Conservation (phyloP, 2,329 filamentous ascomycete species). For the Ceratocystis huliohia region DNA sequence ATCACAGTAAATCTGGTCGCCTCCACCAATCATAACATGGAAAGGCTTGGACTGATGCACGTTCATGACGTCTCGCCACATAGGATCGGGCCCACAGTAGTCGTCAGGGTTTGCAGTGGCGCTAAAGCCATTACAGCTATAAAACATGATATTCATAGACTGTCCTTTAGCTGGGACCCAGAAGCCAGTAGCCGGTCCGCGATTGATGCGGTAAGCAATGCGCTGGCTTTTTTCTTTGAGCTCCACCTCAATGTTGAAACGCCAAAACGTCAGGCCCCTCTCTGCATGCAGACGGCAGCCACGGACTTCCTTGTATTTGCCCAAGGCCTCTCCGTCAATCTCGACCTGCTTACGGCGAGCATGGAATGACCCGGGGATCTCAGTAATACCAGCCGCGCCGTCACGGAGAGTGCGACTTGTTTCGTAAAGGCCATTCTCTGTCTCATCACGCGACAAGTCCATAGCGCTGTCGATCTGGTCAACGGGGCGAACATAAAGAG, state of each 20-base stretch:
- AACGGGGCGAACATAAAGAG: constrained; percentile 79
- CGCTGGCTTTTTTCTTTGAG: constrained; percentile 64
- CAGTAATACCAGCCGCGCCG: constrained; percentile 33
- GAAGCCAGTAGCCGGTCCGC: constrained; percentile 75
- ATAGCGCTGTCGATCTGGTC: constrained; percentile 66
- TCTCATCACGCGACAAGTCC: constrained; percentile 69
- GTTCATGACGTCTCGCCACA: constrained; percentile 95
- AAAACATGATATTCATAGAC: constrained; percentile 97
- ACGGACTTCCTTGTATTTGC: constrained; percentile 70
- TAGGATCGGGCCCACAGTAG: constrained; percentile 82
- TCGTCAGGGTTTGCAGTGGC: constrained; percentile 61
- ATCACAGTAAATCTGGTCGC: constrained; percentile 96
- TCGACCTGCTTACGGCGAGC: constrained; percentile 40
- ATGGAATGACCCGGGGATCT: constrained; percentile 42
- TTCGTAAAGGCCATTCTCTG: constrained; percentile 74
- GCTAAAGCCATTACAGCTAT: constrained; percentile 95
- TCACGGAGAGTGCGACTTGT: constrained; percentile 44
- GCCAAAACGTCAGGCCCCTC: constrained; percentile 86
- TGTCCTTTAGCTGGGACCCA: constrained; percentile 81
- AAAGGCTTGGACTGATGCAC: constrained; percentile 83
- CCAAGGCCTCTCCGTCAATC: constrained; percentile 66
- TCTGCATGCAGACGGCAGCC: constrained; percentile 75
- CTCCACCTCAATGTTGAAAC: constrained; percentile 90
- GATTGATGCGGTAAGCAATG: constrained; percentile 90
- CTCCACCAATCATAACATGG: constrained; percentile 95